Percentiles rank a stretch among this genome's conserved stretches.
Evolutionary conservation across 371 early-diverging fungal genomes (phyloP).

Genomic region (Lichtheimia corymbifera): DNA sequence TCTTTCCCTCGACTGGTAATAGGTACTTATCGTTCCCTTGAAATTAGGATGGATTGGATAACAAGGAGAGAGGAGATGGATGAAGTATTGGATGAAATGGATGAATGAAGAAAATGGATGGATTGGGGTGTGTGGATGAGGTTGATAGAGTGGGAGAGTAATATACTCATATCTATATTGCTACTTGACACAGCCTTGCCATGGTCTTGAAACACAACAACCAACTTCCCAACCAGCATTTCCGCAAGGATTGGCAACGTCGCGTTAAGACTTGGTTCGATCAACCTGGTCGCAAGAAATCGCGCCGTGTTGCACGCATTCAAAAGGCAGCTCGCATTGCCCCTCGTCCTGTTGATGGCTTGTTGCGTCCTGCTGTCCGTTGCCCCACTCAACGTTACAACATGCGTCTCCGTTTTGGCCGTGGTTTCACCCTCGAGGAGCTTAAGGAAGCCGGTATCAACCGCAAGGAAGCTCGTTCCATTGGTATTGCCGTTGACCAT

Average conservation of each 20-base stretch:
- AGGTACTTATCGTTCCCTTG: neutral
- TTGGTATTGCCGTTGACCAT: constrained; percentile 99
- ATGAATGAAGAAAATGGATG: neutral
- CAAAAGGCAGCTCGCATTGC: constrained; percentile 96
- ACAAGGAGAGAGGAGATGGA: too few relatives aligned
- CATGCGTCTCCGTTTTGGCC: constrained; percentile 97
- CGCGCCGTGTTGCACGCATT: constrained; percentile 85
- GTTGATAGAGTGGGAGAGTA: neutral
- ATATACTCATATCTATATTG: neutral
- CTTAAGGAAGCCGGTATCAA: constrained; percentile 95
- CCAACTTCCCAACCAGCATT: constrained; percentile 97
- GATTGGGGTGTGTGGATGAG: constrained; percentile 3
- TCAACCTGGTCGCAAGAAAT: constrained; percentile 96
- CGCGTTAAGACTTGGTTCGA: constrained; percentile 99
- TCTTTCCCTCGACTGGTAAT: constrained; percentile 11
- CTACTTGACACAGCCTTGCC: constrained; percentile 4
- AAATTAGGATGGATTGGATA: too few relatives aligned
- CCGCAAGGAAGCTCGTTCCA: constrained; percentile 92
- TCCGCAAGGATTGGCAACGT: constrained; percentile 98
- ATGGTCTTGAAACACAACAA: constrained; percentile 97
- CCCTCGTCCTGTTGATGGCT: constrained; percentile 97
- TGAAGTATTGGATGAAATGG: neutral
- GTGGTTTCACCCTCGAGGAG: constrained; percentile 99
- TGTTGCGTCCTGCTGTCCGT: constrained; percentile 97
- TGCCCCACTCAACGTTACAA: constrained; percentile 99